Conservation (phyloP, 352 stramenopile genomes). For the Phytophthora fragariae region DNA sequence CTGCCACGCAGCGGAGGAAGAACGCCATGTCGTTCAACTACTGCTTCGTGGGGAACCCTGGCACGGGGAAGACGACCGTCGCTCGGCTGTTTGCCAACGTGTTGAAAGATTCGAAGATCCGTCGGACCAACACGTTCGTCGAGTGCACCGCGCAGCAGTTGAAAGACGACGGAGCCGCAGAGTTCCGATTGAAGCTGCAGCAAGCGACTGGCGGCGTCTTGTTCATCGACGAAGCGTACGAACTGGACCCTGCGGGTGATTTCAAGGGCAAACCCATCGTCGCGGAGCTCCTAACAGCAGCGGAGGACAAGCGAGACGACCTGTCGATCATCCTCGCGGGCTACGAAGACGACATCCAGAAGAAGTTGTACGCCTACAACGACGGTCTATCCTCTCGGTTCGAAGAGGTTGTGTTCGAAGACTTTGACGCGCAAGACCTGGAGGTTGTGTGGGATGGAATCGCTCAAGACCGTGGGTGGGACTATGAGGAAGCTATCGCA, state of each 20-base stretch:
- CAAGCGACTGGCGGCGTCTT: conserved; percentile 83
- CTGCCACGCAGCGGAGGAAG: conserved; percentile 65
- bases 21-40: conserved; percentile 78
- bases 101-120: conserved; percentile 78
- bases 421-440: conserved; percentile 92
- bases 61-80: conserved; percentile 85
- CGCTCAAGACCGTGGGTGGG: conserved; percentile 56
- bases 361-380: conserved; percentile 94
- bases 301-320: conserved; percentile 86
- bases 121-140: conserved; percentile 46
- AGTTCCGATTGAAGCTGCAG: conserved; percentile 84
- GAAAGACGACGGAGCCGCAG: conserved; percentile 70
- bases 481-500: conserved; percentile 51
- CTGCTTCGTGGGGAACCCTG: conserved; percentile 79
- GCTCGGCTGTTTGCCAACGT: conserved; percentile 84
- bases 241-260: conserved; percentile 84
- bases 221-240: conserved; percentile 95
- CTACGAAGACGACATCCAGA: conserved; percentile 94
- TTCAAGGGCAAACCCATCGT: conserved; percentile 88
- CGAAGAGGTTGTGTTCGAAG: conserved; percentile 86
- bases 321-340: conserved; percentile 93
- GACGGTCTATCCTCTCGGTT: conserved; percentile 90
- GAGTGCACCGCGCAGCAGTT: conserved; percentile 72
- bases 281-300: conserved; percentile 87
- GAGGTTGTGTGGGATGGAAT: conserved; percentile 74